These are phyloP conservation scores for Aegilops tauschii DNA, from an alignment of 176 grass and related monocot genomes.

Conservation along the genomic window DNA sequence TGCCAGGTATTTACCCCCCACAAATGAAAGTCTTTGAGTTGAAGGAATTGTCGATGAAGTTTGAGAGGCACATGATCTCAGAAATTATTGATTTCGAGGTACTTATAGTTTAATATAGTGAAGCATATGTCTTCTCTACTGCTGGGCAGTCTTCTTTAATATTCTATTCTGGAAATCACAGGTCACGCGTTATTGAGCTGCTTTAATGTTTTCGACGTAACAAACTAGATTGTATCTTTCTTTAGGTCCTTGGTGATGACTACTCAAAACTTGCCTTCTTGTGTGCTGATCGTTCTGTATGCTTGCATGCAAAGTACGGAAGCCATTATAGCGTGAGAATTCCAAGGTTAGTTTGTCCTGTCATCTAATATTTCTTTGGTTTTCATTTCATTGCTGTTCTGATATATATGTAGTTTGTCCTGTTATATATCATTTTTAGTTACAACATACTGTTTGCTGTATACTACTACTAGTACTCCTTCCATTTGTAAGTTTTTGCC, in stretches of 20 bases:
- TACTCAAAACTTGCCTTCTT: constrained; percentile 92
- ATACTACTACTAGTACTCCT: neutral
- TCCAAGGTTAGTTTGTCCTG: constrained; percentile 61
- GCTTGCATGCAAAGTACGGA: constrained; percentile 92
- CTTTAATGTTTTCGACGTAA: constrained; percentile 26
- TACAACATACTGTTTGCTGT: neutral
- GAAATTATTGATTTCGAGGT: constrained; percentile 96
- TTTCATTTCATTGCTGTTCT: neutral
- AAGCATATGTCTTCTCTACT: neutral
- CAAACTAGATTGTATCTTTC: constrained; percentile 17
- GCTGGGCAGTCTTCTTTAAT: neutral
- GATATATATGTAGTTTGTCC: neutral
- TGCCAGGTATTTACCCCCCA: constrained; percentile 85
- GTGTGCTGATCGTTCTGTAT: constrained; percentile 87
- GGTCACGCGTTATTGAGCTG: neutral
- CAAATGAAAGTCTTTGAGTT: constrained; percentile 93
- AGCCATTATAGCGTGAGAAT: constrained; percentile 92
- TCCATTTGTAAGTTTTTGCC: neutral
- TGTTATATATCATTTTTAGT: neutral
- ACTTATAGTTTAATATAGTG: neutral
- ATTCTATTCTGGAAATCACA: neutral
- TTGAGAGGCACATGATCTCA: constrained; percentile 87
- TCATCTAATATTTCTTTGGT: neutral
- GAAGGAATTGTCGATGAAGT: constrained; percentile 87
- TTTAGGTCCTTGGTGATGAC: constrained; percentile 76